phyloP scores from a whole-genome alignment of 2,329 filamentous ascomycete genomes.

The Stachybotrys chlorohalonatus region DNA sequence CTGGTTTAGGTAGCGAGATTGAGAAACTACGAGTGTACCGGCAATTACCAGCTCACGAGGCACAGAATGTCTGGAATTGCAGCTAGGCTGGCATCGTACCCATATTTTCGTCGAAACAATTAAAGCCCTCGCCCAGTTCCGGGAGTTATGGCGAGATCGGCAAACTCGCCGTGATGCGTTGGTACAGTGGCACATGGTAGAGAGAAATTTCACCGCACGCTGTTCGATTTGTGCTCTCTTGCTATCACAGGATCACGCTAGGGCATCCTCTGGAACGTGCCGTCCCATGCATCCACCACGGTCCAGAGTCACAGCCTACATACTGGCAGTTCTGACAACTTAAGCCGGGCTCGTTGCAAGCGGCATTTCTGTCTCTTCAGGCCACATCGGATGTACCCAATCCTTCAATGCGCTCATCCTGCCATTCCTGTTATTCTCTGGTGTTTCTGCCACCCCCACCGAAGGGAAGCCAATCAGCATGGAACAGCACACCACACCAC shows the following conservation, averaged over 20 bases:
- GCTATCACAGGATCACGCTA: background rate
- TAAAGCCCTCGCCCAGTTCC: too few relatives aligned
- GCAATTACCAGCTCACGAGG: background rate
- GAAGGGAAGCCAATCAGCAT: background rate
- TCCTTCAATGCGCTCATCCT: background rate
- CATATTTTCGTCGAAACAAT: too few relatives aligned
- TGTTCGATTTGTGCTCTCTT: background rate
- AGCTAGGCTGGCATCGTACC: too few relatives aligned
- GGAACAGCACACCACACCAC: background rate
- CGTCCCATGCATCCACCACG: background rate
- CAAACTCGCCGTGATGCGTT: too few relatives aligned
- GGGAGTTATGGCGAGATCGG: too few relatives aligned
- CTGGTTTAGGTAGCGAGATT: background rate
- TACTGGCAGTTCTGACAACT: background rate
- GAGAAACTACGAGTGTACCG: background rate
- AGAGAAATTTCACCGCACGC: too few relatives aligned
- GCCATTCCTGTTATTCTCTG: background rate
- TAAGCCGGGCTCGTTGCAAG: too few relatives aligned
- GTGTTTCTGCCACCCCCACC: background rate
- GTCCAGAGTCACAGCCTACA: background rate
- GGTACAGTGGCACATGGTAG: too few relatives aligned
- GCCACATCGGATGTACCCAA: background rate
- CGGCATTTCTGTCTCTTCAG: too few relatives aligned
- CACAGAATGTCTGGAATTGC: too few relatives aligned
- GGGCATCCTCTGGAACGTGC: background rate